phyloP scores from a whole-genome alignment of 2,329 filamentous ascomycete genomes.

The Lasiodiplodia hormozganensis region DNA sequence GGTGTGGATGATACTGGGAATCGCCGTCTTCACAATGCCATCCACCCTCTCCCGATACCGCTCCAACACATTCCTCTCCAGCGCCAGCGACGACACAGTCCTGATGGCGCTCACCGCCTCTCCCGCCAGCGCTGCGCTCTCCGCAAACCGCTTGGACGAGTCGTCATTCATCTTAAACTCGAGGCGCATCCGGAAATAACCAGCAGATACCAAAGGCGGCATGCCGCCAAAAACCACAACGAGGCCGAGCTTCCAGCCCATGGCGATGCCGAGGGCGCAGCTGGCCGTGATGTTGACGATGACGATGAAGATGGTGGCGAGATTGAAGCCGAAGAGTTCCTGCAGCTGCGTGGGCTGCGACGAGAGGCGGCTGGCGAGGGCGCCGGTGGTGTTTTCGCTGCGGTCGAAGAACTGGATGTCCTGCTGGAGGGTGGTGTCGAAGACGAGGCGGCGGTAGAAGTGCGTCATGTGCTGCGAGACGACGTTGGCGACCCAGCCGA shows the following conservation, averaged over 20 bases:
- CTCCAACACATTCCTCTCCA: constrained; percentile 78
- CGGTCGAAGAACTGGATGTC: constrained; percentile 88
- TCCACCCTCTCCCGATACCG: constrained; percentile 72
- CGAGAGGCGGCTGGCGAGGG: constrained; percentile 82
- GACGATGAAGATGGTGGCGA: constrained; percentile 83
- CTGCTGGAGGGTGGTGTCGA: constrained; percentile 85
- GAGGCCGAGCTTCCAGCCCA: constrained; percentile 84
- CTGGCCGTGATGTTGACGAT: constrained; percentile 76
- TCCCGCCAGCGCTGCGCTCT: constrained; percentile 82
- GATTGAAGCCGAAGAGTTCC: constrained; percentile 83
- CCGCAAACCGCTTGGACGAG: constrained; percentile 69
- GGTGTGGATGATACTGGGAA: constrained; percentile 64
- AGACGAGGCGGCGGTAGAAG: constrained; percentile 68
- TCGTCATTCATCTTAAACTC: constrained; percentile 74
- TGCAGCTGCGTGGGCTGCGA: constrained; percentile 87
- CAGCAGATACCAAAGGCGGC: constrained; percentile 68
- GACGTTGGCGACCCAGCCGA: constrained; percentile 55
- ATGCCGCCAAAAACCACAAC: constrained; percentile 43
- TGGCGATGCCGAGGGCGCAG: constrained; percentile 68
- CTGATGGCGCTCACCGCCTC: constrained; percentile 90
- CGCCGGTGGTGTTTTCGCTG: constrained; percentile 85
- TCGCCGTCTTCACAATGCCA: constrained; percentile 31
- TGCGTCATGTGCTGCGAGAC: constrained; percentile 49
- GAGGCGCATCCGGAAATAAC: constrained; percentile 82
- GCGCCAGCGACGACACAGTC: constrained; percentile 85